These are phyloP conservation scores for Cicer bijugum DNA, from an alignment of 306 rosid genomes.

Conservation along the genomic window DNA sequence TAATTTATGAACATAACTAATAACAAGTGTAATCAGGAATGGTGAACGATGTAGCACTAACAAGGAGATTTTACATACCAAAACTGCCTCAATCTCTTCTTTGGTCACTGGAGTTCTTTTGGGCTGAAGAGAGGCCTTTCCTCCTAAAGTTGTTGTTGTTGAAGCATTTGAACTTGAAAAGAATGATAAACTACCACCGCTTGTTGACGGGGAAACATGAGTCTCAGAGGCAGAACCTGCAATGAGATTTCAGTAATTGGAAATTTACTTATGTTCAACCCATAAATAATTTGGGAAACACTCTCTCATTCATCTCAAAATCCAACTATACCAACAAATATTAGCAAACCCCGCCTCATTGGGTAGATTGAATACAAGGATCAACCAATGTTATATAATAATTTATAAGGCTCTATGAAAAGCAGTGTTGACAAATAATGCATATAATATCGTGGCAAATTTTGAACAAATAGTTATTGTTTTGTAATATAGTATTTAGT, in stretches of 20 bases:
- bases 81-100: conserved; percentile 88
- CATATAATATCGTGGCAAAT: not conserved
- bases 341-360: not conserved
- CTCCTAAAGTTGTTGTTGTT: conserved; percentile 59
- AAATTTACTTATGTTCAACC: conserved; percentile 8
- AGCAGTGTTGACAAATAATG: not conserved
- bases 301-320: not conserved
- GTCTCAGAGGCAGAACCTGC: conserved; percentile 66
- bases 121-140: conserved; percentile 95
- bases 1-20: not conserved
- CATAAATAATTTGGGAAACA: not conserved
- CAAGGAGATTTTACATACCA: conserved; percentile 63
- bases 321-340: conserved; percentile 3
- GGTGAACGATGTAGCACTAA: conserved; percentile 8
- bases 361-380: not conserved
- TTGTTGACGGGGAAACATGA: conserved; percentile 51
- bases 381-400: not conserved
- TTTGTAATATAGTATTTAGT: too few relatives aligned
- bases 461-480: too few relatives aligned
- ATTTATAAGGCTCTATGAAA: not conserved
- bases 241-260: not conserved
- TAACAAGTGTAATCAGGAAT: conserved; percentile 13
- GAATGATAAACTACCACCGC: conserved; percentile 49
- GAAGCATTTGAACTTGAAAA: conserved; percentile 60
- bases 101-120: conserved; percentile 82